Evolutionary conservation across 305 asterid species (phyloP).

Genomic region (Solanum hybrid): DNA sequence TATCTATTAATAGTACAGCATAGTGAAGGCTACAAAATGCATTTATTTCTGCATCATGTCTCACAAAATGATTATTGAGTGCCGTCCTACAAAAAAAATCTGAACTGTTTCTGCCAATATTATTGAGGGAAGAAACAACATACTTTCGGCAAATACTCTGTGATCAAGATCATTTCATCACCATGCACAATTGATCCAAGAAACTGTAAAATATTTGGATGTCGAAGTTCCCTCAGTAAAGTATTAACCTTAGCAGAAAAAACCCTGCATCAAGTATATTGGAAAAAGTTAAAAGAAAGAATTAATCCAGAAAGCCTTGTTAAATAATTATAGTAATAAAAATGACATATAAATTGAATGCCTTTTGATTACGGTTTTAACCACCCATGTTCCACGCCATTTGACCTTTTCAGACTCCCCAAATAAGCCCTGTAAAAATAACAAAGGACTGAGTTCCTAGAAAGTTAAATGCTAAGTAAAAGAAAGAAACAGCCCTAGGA

Average conservation of each 20-base stretch:
- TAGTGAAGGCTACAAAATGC: not conserved
- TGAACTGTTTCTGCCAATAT: not conserved
- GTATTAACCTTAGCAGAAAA: conserved; percentile 51
- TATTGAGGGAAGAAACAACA: not conserved
- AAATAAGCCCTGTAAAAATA: conserved; percentile 30
- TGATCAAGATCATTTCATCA: conserved; percentile 53
- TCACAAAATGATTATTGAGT: not conserved
- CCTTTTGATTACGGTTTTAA: conserved; percentile 42
- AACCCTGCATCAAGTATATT: conserved; percentile 30
- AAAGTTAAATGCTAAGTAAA: not conserved
- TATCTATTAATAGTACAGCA: not conserved
- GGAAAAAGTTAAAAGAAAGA: not conserved
- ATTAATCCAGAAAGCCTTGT: not conserved
- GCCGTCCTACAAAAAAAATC: not conserved
- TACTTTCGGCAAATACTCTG: conserved; percentile 60
- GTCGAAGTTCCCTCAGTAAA: conserved; percentile 50
- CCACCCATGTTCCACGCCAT: conserved; percentile 72
- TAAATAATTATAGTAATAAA: not conserved
- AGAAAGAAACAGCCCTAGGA: not conserved
- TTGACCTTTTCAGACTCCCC: conserved; percentile 47
- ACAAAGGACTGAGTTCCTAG: not conserved
- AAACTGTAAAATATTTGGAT: conserved; percentile 63
- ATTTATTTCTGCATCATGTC: not conserved
- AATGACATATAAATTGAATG: conserved; percentile 14
- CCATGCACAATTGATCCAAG: conserved; percentile 61